These are phyloP conservation scores for Cyathus striatus DNA, from an alignment of 768 basidiomycete species.

Conservation along the genomic window DNA sequence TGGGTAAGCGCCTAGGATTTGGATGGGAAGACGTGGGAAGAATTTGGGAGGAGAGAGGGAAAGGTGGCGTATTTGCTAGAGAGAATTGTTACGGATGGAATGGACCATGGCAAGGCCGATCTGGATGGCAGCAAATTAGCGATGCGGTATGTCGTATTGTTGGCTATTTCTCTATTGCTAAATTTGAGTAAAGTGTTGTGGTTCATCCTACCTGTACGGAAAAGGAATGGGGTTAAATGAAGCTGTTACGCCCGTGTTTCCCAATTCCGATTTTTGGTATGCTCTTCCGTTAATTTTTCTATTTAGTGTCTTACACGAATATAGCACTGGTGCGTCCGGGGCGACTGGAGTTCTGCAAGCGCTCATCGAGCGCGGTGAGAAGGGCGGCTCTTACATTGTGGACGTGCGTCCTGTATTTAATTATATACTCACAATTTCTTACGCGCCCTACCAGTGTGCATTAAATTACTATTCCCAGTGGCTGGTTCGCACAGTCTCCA, in stretches of 20 bases:
- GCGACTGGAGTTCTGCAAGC: conserved; percentile 13
- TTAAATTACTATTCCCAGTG: conserved; percentile 21
- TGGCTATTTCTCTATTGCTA: not conserved
- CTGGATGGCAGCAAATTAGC: conserved; percentile 18
- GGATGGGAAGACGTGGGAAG: conserved; percentile 19
- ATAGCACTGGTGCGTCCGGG: conserved; percentile 15
- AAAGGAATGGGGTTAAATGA: conserved; percentile 14
- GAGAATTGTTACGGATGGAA: conserved; percentile 24
- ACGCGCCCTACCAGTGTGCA: conserved; percentile 9
- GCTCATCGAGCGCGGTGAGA: conserved; percentile 10
- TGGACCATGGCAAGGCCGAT: conserved; percentile 15
- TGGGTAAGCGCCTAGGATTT: conserved; percentile 20
- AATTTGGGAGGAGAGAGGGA: conserved; percentile 12
- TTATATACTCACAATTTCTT: not conserved
- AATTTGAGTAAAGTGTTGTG: conserved; percentile 10
- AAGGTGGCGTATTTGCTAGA: conserved; percentile 17
- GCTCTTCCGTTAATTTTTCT: not conserved
- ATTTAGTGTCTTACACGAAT: not conserved
- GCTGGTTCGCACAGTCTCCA: conserved; percentile 12
- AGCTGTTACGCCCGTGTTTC: conserved; percentile 15
- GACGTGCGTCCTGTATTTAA: conserved; percentile 6
- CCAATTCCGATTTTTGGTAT: conserved; percentile 15
- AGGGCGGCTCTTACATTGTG: conserved; percentile 15
- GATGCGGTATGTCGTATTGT: conserved; percentile 13
- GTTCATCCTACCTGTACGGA: conserved; percentile 13